These are phyloP conservation scores for Aureobasidium melanogenum DNA, from an alignment of 2,329 filamentous ascomycete species.

Conservation along the genomic window DNA sequence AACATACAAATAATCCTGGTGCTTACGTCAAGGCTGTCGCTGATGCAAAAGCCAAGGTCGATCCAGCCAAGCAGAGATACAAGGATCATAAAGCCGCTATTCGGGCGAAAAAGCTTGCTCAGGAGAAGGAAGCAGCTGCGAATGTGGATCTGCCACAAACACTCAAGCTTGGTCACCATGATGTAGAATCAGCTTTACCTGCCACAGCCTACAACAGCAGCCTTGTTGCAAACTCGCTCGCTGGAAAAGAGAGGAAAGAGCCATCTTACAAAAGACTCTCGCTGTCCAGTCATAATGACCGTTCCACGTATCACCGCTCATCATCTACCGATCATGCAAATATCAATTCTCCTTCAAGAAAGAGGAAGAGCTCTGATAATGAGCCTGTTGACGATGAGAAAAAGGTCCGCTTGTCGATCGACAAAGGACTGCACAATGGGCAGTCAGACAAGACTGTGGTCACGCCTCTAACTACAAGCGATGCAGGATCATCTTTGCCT, in stretches of 20 bases:
- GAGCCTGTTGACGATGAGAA: neutral
- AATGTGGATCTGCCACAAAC: neutral
- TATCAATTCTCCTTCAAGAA: neutral
- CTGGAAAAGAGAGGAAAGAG: too few relatives aligned
- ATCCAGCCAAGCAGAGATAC: neutral
- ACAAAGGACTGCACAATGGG: neutral
- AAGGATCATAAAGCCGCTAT: neutral
- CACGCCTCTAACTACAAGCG: neutral
- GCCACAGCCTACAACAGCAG: neutral
- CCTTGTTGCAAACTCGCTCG: neutral
- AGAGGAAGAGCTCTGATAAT: neutral
- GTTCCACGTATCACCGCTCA: neutral
- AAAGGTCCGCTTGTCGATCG: too few relatives aligned
- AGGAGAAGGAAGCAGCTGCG: neutral
- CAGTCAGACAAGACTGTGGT: neutral
- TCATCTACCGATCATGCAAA: neutral
- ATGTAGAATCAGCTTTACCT: neutral
- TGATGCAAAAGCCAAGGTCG: neutral
- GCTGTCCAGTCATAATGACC: neutral
- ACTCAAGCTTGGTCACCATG: neutral
- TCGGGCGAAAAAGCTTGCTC: neutral
- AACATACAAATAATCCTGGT: constrained; percentile 12
- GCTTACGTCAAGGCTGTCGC: neutral
- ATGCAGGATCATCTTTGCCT: neutral
- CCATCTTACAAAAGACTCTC: neutral